Percentiles rank a stretch among this genome's conserved stretches.
Evolutionary conservation across 306 rosid species (phyloP).

Genomic region (Casuarina cunninghamiana): DNA sequence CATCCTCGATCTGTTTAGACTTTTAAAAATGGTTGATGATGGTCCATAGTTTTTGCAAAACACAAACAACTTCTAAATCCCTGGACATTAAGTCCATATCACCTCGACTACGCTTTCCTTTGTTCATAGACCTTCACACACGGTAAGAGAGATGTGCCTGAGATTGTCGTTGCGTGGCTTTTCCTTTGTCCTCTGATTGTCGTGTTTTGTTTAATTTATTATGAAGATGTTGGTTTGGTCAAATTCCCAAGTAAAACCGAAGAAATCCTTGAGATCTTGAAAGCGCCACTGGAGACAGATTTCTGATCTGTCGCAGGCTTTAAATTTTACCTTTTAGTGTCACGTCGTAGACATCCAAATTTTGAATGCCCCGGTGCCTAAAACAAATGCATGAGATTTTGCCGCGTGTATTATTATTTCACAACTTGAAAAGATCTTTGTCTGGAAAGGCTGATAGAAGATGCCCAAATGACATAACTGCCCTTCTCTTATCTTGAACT

Average conservation of each 20-base stretch:
- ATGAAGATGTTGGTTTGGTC: no score
- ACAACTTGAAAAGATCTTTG: not conserved
- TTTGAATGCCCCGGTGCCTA: not conserved
- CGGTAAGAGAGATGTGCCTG: no score
- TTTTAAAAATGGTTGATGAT: not conserved
- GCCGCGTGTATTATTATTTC: not conserved
- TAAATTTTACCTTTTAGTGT: no score
- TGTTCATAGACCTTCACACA: no score
- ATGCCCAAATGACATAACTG: not conserved
- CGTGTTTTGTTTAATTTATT: no score
- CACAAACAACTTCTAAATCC: not conserved
- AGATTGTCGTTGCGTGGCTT: no score
- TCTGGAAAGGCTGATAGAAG: not conserved
- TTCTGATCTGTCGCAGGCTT: not conserved
- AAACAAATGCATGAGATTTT: not conserved
- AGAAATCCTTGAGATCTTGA: no score
- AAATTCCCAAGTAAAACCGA: no score
- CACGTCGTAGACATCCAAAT: not conserved
- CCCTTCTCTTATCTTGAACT: not conserved
- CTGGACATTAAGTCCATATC: not conserved
- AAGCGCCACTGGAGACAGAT: no score
- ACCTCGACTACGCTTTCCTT: not conserved
- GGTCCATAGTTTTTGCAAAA: not conserved
- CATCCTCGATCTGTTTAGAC: slow-evolving; percentile 11
- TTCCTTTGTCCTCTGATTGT: no score